Evolutionary conservation across 352 stramenopile species (phyloP), one percentile per base, ranked within the genome.

Genomic region (Pythium biforme): DNA sequence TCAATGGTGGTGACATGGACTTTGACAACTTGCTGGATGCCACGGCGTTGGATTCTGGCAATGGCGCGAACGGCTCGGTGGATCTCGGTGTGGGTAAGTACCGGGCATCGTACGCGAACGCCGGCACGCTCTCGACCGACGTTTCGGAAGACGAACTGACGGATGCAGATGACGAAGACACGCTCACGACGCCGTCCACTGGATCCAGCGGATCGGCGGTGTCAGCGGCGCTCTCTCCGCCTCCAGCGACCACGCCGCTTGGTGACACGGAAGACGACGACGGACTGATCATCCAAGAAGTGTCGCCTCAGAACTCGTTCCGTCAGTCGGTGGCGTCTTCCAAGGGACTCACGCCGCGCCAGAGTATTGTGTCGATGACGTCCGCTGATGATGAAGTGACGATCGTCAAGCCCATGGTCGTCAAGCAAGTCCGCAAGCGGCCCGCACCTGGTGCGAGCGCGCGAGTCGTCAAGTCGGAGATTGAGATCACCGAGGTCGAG

Each of bases 81-180:
- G 59, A 66, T 12, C 51, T 88, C 27, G 79, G 76, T 25, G 69
- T 88, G 41, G 81, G 73, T 23, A 83, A 77, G 61, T 90, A 90
- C 64, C 59, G 59, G 0, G 22, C 45, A 22, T 60, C 59, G 25
- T 59, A 60, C 80, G 79, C 49, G 57, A 85, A 58, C 48, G 52
- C 33, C 17, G 53, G 45, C 23, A 54, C 52, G n/a, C n/a, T 58
- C 0, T 58, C 46, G 20, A 62, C 43, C 3, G 59, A 59, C 11
- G 59, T 59, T 9, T 59, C 49, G 0, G 60, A 67, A 23, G 60
- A 67, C 34, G 60, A 62, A 22, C 60, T 67, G 17, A 67, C 60
- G n/a, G 60, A 67, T n/a, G 60, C 60, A 7, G 60, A 67, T 17
- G 58, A 67, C 20, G 29, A 59, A 22, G 54, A 67, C 15, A 55